A percentile compares a stretch with the other conserved stretches of the same genome.
These are phyloP conservation scores for Myriosclerotinia duriaeana DNA, from an alignment of 2,329 filamentous ascomycete species.

Conservation along the genomic window DNA sequence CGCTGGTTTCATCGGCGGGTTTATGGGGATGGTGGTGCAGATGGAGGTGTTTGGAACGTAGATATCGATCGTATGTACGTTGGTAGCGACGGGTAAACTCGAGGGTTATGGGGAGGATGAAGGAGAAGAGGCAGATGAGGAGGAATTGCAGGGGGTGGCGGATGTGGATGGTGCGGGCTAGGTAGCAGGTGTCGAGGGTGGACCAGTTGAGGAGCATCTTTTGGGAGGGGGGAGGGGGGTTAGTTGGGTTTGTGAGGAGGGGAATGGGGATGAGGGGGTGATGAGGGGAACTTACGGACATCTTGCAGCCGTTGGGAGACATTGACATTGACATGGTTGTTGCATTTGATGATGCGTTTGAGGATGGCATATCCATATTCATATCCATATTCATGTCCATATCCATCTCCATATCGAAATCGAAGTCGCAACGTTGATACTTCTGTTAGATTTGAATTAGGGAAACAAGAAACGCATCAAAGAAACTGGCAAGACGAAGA, in stretches of 20 bases:
- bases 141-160: slow-evolving; percentile 30
- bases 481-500: neutral
- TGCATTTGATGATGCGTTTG: slow-evolving; percentile 9
- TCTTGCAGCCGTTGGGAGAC: slow-evolving; percentile 26
- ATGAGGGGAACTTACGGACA: slow-evolving; percentile 29
- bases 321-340: slow-evolving; percentile 29
- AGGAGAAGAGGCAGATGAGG: slow-evolving; percentile 31
- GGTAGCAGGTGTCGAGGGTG: slow-evolving; percentile 34
- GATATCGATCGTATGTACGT: slow-evolving; percentile 29
- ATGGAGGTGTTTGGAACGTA: slow-evolving; percentile 21
- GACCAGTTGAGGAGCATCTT: slow-evolving; percentile 37
- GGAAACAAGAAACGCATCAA: neutral
- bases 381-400: slow-evolving; percentile 8
- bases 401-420: slow-evolving; percentile 8
- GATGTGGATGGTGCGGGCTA: slow-evolving; percentile 30
- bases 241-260: neutral
- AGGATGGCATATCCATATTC: slow-evolving; percentile 16
- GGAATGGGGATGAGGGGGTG: neutral
- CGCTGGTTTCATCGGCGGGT: slow-evolving; percentile 27
- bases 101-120: slow-evolving; percentile 32
- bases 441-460: neutral
- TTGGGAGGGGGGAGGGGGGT: neutral
- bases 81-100: slow-evolving; percentile 32
- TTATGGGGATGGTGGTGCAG: slow-evolving; percentile 10
- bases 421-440: neutral